Base-by-base conservation (phyloP, 306 rosid genomes). In the Cercis canadensis region DNA sequence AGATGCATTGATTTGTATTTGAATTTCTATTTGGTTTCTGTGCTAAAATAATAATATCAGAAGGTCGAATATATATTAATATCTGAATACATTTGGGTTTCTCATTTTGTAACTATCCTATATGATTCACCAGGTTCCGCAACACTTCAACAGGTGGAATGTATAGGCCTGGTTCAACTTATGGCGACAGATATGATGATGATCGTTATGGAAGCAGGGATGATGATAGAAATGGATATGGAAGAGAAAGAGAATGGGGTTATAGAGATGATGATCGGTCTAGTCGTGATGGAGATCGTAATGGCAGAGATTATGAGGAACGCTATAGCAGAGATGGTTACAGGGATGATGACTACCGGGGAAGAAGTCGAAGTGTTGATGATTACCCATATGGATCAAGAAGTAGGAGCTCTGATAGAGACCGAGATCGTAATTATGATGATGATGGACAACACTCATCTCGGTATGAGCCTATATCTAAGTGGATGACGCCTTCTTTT, bases 391-490 rank as follows among this genome's bases (percentile, higher is more conserved):
- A 79, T 81, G 94, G 87, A 29, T 32, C 96, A 60, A 87, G 97
- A 78, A 85, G 96, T 81, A 85, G 92, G 79, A 95, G 96, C 80
- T 79, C 83, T 10, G 97, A 95, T 67, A 83, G 95, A 87, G 92
- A 86, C 44, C 83, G 81, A 69, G 87, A 83, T 31, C 95, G 84
- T 46, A 70, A 75, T 52, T 77, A 36, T 65, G 94, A 94, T 19
- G 96, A 91, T 36, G 97, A 95, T 75, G 96, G 95, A 63, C 98
- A 90, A 65, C 72, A 81, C 77, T 87, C 99, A 21, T 87, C 97
- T 67, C 96, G 96, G 99, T 94, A 81, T 36, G 83, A 67, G 15
- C 57, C 73, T 71, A 15, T 29, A 15, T 41, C n/a, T 68, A 40
- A 54, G 13, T 34, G 43, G 57, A 63, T 59, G 34, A 63, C 44